Evolutionary conservation across 805 yeast genomes (phyloP).

Genomic region (Saccharomycopsis sp.): DNA sequence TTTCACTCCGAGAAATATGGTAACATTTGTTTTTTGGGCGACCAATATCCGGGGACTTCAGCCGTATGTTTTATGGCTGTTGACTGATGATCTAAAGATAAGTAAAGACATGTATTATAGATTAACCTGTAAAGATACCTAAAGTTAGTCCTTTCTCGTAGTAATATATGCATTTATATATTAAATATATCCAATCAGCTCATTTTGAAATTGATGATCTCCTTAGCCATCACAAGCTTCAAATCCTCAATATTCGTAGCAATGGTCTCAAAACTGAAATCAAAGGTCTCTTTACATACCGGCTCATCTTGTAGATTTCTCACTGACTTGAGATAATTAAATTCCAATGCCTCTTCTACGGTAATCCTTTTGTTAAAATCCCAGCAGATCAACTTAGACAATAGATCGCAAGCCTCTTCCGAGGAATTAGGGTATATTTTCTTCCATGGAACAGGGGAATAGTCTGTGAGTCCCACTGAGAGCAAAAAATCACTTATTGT

Average conservation of each 20-base stretch:
- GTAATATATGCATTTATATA: too few species aligned
- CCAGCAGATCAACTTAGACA: conserved; percentile 58
- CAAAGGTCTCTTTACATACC: conserved; percentile 42
- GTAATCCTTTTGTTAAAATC: conserved; percentile 47
- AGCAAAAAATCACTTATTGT: conserved; percentile 40
- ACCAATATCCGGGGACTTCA: too few species aligned
- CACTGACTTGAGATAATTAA: conserved; percentile 47
- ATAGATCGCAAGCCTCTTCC: conserved; percentile 41
- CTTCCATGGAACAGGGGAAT: conserved; percentile 40
- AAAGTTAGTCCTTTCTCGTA: too few species aligned
- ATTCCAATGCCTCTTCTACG: conserved; percentile 52
- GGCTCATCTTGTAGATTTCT: conserved; percentile 55
- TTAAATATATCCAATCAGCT: too few species aligned
- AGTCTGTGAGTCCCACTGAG: conserved; percentile 38
- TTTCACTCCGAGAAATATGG: too few species aligned
- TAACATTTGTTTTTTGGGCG: too few species aligned
- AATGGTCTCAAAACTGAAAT: conserved; percentile 58
- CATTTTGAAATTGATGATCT: conserved; percentile 44
- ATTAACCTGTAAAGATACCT: too few species aligned
- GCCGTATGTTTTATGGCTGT: too few species aligned
- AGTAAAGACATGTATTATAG: too few species aligned
- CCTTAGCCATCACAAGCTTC: conserved; percentile 43
- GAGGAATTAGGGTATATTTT: conserved; percentile 59
- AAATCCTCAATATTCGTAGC: conserved; percentile 36
- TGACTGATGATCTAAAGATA: too few species aligned